phyloP scores from a whole-genome alignment of 805 yeast genomes.

The Pichia eremophila region DNA sequence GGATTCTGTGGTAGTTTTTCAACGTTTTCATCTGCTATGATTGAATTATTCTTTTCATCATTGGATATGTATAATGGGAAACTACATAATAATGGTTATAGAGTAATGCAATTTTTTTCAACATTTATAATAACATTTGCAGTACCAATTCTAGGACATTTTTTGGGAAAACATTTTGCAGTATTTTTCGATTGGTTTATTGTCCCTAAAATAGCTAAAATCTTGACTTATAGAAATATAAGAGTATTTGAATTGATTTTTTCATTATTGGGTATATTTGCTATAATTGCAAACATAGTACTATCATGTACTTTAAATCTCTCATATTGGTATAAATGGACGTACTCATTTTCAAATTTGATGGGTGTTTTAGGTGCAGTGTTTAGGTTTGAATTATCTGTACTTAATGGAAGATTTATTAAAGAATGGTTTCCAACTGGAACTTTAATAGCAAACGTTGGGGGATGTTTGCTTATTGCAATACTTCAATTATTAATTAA shows the following conservation, averaged over 20 bases:
- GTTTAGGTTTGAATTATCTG: constrained; percentile 46
- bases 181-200: constrained; percentile 6
- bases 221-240: constrained; percentile 7
- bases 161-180: constrained; percentile 45
- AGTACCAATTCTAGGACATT: constrained; percentile 50
- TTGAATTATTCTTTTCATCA: constrained; percentile 44
- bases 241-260: constrained; percentile 11
- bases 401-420: constrained; percentile 31
- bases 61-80: constrained; percentile 29
- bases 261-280: constrained; percentile 18
- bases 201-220: constrained; percentile 2
- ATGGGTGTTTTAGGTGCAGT: constrained; percentile 69
- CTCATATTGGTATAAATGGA: constrained; percentile 40
- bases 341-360: constrained; percentile 58
- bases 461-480: constrained; percentile 17
- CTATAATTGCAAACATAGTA: constrained; percentile 32
- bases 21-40: constrained; percentile 60
- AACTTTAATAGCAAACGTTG: constrained; percentile 32
- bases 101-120: constrained; percentile 65
- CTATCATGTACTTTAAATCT: constrained; percentile 29
- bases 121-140: constrained; percentile 52
- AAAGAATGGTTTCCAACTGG: constrained; percentile 44
- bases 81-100: constrained; percentile 62
- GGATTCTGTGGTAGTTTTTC: constrained; percentile 83
- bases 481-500: constrained; percentile 12